Conservation (phyloP, 768 basidiomycete species). For the Lactarius trivialis region DNA sequence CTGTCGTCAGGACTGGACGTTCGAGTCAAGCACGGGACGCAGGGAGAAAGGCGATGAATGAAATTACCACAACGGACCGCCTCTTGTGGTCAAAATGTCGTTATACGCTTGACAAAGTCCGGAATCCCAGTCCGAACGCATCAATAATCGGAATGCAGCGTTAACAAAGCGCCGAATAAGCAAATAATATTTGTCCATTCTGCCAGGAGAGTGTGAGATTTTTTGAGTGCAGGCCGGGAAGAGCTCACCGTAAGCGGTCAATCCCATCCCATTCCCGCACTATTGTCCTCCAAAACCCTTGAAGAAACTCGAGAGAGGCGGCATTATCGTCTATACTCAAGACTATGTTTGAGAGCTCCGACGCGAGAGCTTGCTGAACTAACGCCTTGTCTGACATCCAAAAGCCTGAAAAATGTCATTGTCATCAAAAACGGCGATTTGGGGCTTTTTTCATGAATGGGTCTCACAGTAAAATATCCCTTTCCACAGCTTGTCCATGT, state of each 20-base stretch:
- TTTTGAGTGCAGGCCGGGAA: constrained; percentile 23
- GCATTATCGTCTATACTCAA: constrained; percentile 54
- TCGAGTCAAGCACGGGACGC: background rate
- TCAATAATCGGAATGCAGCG: constrained; percentile 75
- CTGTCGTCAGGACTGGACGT: constrained; percentile 53
- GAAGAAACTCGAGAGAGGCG: constrained; percentile 67
- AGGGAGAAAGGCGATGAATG: constrained; percentile 23
- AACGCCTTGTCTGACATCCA: constrained; percentile 99
- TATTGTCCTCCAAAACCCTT: constrained; percentile 86
- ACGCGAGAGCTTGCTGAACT: constrained; percentile 87
- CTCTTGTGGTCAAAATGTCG: constrained; percentile 52
- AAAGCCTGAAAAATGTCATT: constrained; percentile 58
- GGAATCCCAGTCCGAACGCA: constrained; percentile 61
- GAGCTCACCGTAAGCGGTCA: constrained; percentile 70
- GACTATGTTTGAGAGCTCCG: constrained; percentile 76
- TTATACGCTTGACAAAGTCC: constrained; percentile 54
- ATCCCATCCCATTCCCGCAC: constrained; percentile 93
- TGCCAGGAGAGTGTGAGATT: constrained; percentile 29
- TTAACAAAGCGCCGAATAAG: constrained; percentile 85
- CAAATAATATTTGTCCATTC: constrained; percentile 97
- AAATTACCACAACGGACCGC: constrained; percentile 77
- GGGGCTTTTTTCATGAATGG: background rate
- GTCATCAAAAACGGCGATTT: background rate
- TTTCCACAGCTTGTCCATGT: constrained; percentile 95
- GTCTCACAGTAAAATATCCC: constrained; percentile 90